Evolutionary conservation across 208 protist genomes (phyloP).

Genomic region (Leishmania turanica): DNA sequence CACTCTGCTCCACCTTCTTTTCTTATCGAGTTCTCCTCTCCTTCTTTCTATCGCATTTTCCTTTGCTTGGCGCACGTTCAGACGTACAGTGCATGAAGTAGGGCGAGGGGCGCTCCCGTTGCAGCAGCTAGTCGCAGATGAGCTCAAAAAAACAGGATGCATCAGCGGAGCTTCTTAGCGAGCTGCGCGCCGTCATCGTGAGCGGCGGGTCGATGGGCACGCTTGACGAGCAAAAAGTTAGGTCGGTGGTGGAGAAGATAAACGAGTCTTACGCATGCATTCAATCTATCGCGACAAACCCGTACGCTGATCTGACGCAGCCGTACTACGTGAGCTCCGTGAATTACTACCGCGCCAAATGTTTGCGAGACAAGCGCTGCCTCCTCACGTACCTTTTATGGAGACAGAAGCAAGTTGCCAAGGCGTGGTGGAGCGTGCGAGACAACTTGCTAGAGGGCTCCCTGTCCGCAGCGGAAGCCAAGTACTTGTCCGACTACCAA

Average conservation of each 20-base stretch:
- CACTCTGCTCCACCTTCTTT: not conserved
- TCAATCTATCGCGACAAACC: slow-evolving; percentile 61
- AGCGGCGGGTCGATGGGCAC: slow-evolving; percentile 59
- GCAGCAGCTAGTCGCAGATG: slow-evolving; percentile 10
- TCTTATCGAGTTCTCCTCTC: not conserved
- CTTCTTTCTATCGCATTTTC: not conserved
- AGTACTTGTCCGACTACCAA: slow-evolving; percentile 81
- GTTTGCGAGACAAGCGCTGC: slow-evolving; percentile 82
- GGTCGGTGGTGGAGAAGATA: slow-evolving; percentile 60
- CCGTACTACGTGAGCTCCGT: slow-evolving; percentile 81
- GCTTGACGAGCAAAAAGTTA: slow-evolving; percentile 76
- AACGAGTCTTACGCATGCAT: slow-evolving; percentile 58
- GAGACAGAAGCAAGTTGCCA: slow-evolving; percentile 62
- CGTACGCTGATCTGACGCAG: slow-evolving; percentile 68
- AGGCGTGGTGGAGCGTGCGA: slow-evolving; percentile 75
- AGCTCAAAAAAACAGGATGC: slow-evolving; percentile 43
- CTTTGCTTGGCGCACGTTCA: not conserved
- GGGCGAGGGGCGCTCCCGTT: not conserved
- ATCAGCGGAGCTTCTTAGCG: slow-evolving; percentile 78
- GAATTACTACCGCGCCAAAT: slow-evolving; percentile 75
- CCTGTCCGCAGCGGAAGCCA: slow-evolving; percentile 54
- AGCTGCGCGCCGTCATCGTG: slow-evolving; percentile 77
- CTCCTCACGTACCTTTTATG: slow-evolving; percentile 78
- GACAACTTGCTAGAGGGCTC: slow-evolving; percentile 65
- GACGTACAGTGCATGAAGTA: not conserved